Base-by-base conservation (phyloP, 2,329 filamentous ascomycete species). In the Clarireedia paspali region DNA sequence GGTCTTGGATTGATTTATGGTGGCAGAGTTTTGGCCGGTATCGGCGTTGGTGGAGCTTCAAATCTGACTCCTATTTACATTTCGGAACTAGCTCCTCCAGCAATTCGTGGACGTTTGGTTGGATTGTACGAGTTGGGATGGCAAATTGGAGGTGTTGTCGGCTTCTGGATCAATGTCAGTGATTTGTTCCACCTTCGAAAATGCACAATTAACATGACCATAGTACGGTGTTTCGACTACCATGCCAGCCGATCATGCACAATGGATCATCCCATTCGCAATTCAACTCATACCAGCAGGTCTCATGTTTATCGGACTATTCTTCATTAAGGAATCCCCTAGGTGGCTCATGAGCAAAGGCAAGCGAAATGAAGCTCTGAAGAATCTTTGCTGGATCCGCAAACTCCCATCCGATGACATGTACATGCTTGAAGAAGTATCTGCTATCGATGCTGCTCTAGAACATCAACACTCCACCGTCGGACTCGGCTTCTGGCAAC, bases 401-500 rank as follows among this genome's bases (percentile, higher is more conserved):
- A 78, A 84, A 53, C 77, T 87, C 2, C 68, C 73, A 7, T 67
- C 71, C 0, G 74, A 77, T 5, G 77, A 88, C 60, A 70, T 74
- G 49, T 90, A 91, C 68, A 85, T 91, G 57, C 72, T 85, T 1
- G 87, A 91, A 67, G 88, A 91, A 70, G 75, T 91, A 24, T 76
- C 78, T 55, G 83, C 79, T 60, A 85, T 91, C 59, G 86, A 91
- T 51, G 76, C 79, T 15, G 85, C 88, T 12, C 73, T 90, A 17
- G 84, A 89, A 59, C 73, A 81, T 17, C 85, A 86, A 70, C 74
- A 79, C 47, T 67, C 74, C 2, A 77, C 80, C 30, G 80, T 89
- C 47, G 87, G 87, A 7, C 71, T 80, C 15, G 87, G 87, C 3
- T 90, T 91, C 76, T 89, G 83, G 83, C 84, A 85, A 70, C 85